These are phyloP conservation scores for Physcomitrium patens DNA, from an alignment of 225 moss, liverwort and hornwort species.

Conservation along the genomic window DNA sequence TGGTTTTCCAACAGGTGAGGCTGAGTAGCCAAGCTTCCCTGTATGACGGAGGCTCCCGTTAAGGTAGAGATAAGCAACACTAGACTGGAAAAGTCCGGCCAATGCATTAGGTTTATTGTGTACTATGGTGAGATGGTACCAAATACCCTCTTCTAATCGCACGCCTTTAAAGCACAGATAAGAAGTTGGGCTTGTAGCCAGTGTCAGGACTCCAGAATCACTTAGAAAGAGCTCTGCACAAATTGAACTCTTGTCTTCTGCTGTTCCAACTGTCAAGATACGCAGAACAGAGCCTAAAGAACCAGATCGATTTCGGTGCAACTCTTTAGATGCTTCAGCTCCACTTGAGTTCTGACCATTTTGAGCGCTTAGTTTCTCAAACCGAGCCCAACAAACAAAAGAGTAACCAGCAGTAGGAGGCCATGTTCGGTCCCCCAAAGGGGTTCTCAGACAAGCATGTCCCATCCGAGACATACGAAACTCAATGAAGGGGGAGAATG, in stretches of 20 bases:
- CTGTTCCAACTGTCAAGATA: conserved; percentile 71
- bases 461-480: conserved; percentile 67
- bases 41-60: conserved; percentile 76
- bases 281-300: conserved; percentile 46
- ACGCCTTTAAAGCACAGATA: conserved; percentile 73
- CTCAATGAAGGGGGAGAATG: conserved; percentile 68
- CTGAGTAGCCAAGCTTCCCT: conserved; percentile 79
- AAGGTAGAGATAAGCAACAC: conserved; percentile 74
- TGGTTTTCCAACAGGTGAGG: conserved; percentile 64
- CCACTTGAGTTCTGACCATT: conserved; percentile 17
- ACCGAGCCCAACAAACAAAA: conserved; percentile 80
- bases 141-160: conserved; percentile 67
- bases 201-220: conserved; percentile 62
- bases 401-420: conserved; percentile 82
- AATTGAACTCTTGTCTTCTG: conserved; percentile 59
- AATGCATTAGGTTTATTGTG: conserved; percentile 82
- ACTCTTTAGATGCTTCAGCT: conserved; percentile 30
- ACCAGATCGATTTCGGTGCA: conserved; percentile 34
- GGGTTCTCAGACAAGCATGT: conserved; percentile 71
- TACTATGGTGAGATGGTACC: conserved; percentile 79
- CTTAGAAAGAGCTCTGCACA: conserved; percentile 76
- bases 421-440: conserved; percentile 78
- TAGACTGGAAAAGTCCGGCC: conserved; percentile 83
- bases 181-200: conserved; percentile 75
- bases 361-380: conserved; percentile 46